Evolutionary conservation across 176 grass and related monocot genomes (phyloP), one percentile per base, ranked within the genome.

Genomic region (Bonia amplexicaulis): DNA sequence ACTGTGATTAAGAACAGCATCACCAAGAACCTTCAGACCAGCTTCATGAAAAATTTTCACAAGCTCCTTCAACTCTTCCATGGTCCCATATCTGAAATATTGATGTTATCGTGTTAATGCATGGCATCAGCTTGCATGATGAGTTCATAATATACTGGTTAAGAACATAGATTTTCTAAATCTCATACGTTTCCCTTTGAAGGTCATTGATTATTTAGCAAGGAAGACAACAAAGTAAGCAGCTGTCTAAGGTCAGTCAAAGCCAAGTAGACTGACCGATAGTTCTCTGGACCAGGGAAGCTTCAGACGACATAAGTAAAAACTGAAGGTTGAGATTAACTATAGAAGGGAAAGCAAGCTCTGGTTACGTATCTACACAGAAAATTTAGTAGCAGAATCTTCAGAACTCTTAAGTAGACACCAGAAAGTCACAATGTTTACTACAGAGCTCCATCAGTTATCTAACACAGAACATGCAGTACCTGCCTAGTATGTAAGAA

Each of bases 11-110:
- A 98, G 87, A 40, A 98, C 96, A 41, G 69, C 96, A 65, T 98
- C 96, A 69, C 96, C 96, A 90, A 98, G 96, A 88, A 98, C 96
- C 77, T 98, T 98, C 60, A 96, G 64, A 54, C 88, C 91, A 51
- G 81, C 86, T 84, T 92, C 90, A 89, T 94, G 96, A 69, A 89
- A 98, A 57, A 20, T 82, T 0, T 92, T 85, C 70, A 98, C 96
- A 78, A 92, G 84, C 54, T 95, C 70, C 90, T 90, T 98, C 91
- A 98, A 77, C 72, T 98, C 85, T 76, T 95, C 91, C 74, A 92
- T 89, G 70, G 58, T 92, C 67, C 96, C 96, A 86, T 98, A 98
- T 89, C 96, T 98, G 84, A 78, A 78, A 88, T 71, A 82, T 79
- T 47, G 16, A 70, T 48, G 40, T 60, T 47, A 82, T 47, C 27